A percentile compares a stretch with the other conserved stretches of the same genome.
Evolutionary conservation across 2,329 filamentous ascomycete genomes (phyloP).

Genomic region (Gnomoniopsis sp.): DNA sequence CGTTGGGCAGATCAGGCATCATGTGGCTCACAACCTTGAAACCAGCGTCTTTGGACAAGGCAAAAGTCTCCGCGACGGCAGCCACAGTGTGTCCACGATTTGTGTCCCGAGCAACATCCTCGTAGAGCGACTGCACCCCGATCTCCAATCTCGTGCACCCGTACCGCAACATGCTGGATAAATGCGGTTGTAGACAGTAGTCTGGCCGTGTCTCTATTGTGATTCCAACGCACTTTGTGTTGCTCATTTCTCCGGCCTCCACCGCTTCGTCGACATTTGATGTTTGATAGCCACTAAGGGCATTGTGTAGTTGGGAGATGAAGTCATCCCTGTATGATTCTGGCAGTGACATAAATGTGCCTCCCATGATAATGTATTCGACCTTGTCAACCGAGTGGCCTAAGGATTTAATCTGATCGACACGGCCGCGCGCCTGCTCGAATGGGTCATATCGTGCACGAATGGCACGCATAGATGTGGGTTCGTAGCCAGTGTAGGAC

Average conservation of each 20-base stretch:
- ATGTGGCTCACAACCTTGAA: conserved; percentile 99
- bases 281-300: conserved; percentile 91
- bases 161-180: conserved; percentile 95
- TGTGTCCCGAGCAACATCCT: conserved; percentile 96
- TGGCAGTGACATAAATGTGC: conserved; percentile 96
- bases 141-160: conserved; percentile 93
- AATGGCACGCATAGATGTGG: conserved; percentile 97
- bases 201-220: conserved; percentile 97
- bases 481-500: conserved; percentile 97
- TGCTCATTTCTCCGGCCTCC: conserved; percentile 90
- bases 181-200: conserved; percentile 93
- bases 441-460: conserved; percentile 96
- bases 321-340: conserved; percentile 89
- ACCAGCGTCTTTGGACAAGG: conserved; percentile 92
- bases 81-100: conserved; percentile 96
- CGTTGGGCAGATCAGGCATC: conserved; percentile 98
- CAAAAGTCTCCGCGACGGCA: conserved; percentile 93
- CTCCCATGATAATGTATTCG: conserved; percentile 99
- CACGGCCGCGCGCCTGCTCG: conserved; percentile 90
- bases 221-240: conserved; percentile 95
- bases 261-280: conserved; percentile 95
- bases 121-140: conserved; percentile 94
- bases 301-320: conserved; percentile 94
- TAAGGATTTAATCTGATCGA: conserved; percentile 93
- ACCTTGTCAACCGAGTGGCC: conserved; percentile 98